Conservation (phyloP, 345 rosid species). For the Euphorbia peplus region DNA sequence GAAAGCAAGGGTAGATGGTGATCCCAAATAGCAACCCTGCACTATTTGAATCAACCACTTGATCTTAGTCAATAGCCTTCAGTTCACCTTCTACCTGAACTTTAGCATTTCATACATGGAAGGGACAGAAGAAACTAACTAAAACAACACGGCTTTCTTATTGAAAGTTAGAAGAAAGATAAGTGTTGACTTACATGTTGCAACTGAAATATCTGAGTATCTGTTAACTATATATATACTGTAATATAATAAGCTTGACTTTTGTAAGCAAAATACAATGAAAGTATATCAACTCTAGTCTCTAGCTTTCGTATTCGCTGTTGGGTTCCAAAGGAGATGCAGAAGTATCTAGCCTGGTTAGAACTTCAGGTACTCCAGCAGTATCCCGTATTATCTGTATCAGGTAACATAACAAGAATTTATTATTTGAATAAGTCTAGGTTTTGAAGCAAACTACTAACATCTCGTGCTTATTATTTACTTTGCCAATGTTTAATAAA, state of each 20-base stretch:
- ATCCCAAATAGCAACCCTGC: conserved; percentile 3
- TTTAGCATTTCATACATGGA: not conserved
- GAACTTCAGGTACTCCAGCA: conserved; percentile 80
- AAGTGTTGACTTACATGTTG: conserved; percentile 6
- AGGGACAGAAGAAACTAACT: not conserved
- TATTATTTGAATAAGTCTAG: not conserved
- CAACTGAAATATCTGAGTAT: not conserved
- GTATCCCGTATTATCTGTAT: conserved; percentile 70
- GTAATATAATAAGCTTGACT: not conserved
- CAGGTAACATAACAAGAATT: conserved; percentile 11
- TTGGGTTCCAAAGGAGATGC: conserved; percentile 38
- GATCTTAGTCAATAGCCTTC: not conserved
- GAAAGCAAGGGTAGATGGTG: not conserved
- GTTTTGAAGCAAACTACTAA: not conserved
- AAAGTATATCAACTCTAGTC: conserved; percentile 29
- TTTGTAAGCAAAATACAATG: not conserved
- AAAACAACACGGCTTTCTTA: not conserved
- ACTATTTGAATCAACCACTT: not conserved
- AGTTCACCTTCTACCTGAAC: not conserved
- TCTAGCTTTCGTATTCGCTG: conserved; percentile 64
- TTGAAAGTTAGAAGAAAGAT: conserved; percentile 7
- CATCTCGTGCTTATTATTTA: not conserved
- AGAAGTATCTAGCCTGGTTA: conserved; percentile 66
- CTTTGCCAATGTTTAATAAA: not conserved
- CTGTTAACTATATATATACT: conserved; percentile 9